Conservation (phyloP, 139 green algal species). For the Chlorella sp. region DNA sequence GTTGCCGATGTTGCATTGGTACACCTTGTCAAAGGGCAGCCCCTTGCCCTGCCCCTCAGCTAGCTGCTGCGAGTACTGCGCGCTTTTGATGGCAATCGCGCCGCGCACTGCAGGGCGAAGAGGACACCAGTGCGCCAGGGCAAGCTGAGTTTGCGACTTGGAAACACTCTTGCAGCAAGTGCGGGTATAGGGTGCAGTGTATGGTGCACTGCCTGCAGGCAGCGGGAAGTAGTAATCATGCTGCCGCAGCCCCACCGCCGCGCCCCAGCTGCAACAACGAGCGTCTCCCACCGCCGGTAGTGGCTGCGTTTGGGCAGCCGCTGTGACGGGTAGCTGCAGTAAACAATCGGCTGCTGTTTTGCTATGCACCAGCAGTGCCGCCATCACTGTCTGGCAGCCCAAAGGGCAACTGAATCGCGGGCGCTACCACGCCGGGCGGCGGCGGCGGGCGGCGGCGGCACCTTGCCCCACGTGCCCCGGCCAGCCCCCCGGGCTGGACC, state of each 20-base stretch:
- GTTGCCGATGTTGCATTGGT: conserved; percentile 94
- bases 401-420: too few species aligned
- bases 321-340: background rate
- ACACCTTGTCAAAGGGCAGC: conserved; percentile 73
- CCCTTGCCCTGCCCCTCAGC: conserved; percentile 52
- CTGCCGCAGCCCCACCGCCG: too few species aligned
- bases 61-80: conserved; percentile 71
- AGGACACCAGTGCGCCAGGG: background rate
- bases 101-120: conserved; percentile 75
- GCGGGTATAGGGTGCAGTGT: too few species aligned
- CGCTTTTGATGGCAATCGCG: conserved; percentile 82
- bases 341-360: background rate
- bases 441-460: background rate
- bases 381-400: too few species aligned
- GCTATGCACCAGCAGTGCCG: background rate
- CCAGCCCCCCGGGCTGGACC: background rate
- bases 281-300: too few species aligned
- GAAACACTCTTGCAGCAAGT: too few species aligned
- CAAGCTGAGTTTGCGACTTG: background rate
- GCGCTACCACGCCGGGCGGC: too few species aligned
- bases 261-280: too few species aligned
- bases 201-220: too few species aligned
- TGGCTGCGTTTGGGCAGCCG: too few species aligned
- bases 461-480: background rate
- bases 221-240: too few species aligned